These are phyloP conservation scores for Clonostachys byssicola DNA, from an alignment of 2,329 filamentous ascomycete genomes.

Conservation along the genomic window DNA sequence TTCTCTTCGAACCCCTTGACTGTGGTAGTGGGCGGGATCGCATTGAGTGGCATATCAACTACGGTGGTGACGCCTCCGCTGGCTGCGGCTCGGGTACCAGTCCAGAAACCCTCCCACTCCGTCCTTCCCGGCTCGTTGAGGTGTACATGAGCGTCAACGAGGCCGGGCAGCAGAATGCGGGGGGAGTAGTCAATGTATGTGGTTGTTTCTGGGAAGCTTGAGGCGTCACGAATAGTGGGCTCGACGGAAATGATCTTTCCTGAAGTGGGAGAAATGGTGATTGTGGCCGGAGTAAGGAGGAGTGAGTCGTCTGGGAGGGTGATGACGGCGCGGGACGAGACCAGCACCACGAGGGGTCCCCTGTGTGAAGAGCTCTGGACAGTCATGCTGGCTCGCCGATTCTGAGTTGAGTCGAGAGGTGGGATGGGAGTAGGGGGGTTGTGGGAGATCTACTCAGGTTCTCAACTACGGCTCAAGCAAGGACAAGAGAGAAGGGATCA, in stretches of 20 bases:
- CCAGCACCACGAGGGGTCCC: conserved; percentile 58
- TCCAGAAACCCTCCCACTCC: conserved; percentile 98
- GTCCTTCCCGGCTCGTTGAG: conserved; percentile 95
- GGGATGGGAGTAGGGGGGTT: too few relatives aligned
- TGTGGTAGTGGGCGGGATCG: conserved; percentile 93
- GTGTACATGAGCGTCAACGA: conserved; percentile 97
- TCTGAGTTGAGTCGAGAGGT: too few relatives aligned
- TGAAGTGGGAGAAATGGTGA: conserved; percentile 70
- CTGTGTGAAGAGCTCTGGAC: neutral
- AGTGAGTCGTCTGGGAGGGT: conserved; percentile 61
- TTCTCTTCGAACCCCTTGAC: conserved; percentile 80
- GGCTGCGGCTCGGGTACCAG: conserved; percentile 87
- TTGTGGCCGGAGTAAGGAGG: conserved; percentile 72
- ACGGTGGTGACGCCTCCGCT: conserved; percentile 96
- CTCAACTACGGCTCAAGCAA: too few relatives aligned
- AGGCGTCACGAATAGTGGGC: conserved; percentile 68
- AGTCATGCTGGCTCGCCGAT: neutral
- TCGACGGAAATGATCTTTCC: conserved; percentile 82
- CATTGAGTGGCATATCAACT: conserved; percentile 96
- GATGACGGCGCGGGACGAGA: conserved; percentile 79
- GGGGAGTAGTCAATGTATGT: conserved; percentile 83
- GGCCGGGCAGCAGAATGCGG: conserved; percentile 77
- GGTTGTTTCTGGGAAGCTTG: conserved; percentile 67
- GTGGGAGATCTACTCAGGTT: too few relatives aligned
- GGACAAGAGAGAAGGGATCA: too few relatives aligned